Percentiles rank a stretch among this genome's conserved stretches.
phyloP scores from a whole-genome alignment of 176 grass and related monocot genomes.

The Dactylis glomerata region DNA sequence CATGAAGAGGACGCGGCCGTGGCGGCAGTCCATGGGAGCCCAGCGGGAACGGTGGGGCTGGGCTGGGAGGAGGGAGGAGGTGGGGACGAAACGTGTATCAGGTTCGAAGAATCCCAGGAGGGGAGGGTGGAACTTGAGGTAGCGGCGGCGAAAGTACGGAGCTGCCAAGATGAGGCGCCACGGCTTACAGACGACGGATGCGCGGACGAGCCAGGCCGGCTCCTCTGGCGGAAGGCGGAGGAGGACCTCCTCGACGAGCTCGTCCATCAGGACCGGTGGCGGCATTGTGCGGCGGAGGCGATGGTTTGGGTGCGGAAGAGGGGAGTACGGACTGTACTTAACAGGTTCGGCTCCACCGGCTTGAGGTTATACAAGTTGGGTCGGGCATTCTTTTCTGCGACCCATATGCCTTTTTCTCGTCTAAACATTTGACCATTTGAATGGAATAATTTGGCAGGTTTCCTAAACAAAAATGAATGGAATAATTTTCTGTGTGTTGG shows the following conservation, averaged over 20 bases:
- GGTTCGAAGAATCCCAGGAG: background rate
- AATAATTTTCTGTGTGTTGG: no score
- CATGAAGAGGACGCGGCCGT: background rate
- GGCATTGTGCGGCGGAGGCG: no score
- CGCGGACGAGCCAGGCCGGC: background rate
- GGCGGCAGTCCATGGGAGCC: background rate
- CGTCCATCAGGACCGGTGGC: background rate
- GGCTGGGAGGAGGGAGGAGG: background rate
- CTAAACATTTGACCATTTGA: no score
- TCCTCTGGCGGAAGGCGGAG: background rate
- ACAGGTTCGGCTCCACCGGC: no score
- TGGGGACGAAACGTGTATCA: background rate
- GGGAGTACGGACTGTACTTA: no score
- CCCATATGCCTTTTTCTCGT: no score
- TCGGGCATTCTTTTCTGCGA: no score
- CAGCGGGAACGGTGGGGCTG: background rate
- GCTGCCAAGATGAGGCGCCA: background rate
- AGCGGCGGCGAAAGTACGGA: background rate
- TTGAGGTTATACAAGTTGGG: no score
- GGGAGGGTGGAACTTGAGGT: background rate
- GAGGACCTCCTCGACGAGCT: background rate
- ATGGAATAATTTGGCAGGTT: no score
- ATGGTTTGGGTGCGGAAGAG: no score
- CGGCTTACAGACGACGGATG: background rate
- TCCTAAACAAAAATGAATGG: no score